Conservation (phyloP, 257 asterid species). For the Nicotiana sylvestris region DNA sequence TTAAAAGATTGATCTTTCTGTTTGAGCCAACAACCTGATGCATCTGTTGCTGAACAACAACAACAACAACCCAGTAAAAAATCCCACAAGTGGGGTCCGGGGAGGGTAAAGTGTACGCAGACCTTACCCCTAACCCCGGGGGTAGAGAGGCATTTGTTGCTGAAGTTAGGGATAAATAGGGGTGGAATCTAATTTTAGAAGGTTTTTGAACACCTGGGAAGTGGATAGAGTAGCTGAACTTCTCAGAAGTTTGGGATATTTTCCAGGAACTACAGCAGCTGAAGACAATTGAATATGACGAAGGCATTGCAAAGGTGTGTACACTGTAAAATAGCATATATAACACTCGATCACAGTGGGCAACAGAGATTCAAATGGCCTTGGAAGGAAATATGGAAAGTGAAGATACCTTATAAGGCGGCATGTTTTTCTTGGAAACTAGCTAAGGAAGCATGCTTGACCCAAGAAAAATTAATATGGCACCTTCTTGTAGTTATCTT, state of each 20-base stretch:
- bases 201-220: not conserved
- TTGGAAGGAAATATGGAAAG: not conserved
- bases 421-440: not conserved
- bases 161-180: not conserved
- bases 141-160: not conserved
- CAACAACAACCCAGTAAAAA: no score
- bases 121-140: no score
- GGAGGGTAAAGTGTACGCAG: no score
- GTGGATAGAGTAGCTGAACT: not conserved
- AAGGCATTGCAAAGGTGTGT: not conserved
- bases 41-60: not conserved
- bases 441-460: not conserved
- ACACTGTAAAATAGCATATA: not conserved
- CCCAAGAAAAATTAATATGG: not conserved
- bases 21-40: not conserved
- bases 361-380: not conserved
- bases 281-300: not conserved
- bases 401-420: not conserved
- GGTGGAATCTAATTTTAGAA: not conserved
- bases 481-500: no score
- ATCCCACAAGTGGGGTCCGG: no score
- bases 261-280: not conserved
- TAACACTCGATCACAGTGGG: not conserved
- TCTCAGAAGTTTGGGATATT: not conserved
- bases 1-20: not conserved